A percentile compares a stretch with the other conserved stretches of the same genome.
These are phyloP conservation scores for Massospora cicadina DNA, from an alignment of 371 early-diverging fungal species.

Conservation along the genomic window DNA sequence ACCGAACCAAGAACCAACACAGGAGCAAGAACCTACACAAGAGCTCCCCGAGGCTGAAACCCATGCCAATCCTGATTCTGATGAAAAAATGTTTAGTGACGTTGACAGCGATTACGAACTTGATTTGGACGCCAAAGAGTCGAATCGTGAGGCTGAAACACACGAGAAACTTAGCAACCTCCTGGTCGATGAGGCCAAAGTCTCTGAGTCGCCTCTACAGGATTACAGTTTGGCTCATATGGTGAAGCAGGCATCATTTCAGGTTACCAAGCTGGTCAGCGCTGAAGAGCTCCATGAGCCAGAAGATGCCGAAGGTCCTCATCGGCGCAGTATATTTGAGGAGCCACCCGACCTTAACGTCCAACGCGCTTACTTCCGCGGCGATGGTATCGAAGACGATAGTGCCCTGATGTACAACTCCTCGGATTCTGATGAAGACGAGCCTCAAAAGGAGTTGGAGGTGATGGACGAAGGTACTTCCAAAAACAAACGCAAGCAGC, in stretches of 20 bases:
- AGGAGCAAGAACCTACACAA: not conserved
- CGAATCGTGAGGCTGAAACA: conserved; percentile 12
- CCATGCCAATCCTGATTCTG: conserved; percentile 33
- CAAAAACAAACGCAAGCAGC: conserved; percentile 13
- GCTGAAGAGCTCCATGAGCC: not conserved
- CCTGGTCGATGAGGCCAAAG: conserved; percentile 12
- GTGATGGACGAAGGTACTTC: conserved; percentile 12
- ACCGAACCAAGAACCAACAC: not conserved
- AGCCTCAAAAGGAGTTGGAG: not conserved
- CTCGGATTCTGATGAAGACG: not conserved
- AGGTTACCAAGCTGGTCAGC: not conserved
- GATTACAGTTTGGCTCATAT: conserved; percentile 11
- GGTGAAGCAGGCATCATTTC: conserved; percentile 5
- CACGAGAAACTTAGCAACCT: conserved; percentile 12
- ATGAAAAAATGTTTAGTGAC: conserved; percentile 77
- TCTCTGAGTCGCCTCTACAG: not conserved
- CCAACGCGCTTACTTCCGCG: not conserved
- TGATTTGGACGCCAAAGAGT: conserved; percentile 17
- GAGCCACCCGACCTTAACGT: not conserved
- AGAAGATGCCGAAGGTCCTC: not conserved
- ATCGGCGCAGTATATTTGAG: not conserved
- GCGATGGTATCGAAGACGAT: not conserved
- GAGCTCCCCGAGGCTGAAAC: conserved; percentile 14
- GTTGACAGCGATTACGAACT: conserved; percentile 60
- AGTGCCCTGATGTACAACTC: not conserved